Evolutionary conservation across 2,329 filamentous ascomycete species (phyloP).

Genomic region (Paraphoma sp.): DNA sequence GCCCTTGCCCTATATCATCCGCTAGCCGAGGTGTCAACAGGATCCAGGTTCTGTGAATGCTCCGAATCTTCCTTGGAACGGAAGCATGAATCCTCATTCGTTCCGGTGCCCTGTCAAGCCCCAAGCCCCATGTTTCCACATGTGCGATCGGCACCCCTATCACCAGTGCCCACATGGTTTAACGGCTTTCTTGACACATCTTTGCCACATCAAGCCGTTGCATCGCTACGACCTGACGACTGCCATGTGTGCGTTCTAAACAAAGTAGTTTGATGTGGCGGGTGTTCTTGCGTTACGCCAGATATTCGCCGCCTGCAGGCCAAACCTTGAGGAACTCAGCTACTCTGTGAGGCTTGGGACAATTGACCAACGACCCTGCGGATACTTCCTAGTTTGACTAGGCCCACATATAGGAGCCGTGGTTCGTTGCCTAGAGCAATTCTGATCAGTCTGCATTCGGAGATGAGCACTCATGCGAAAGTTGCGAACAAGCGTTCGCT

Average conservation of each 20-base stretch:
- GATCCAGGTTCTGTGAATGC: slow-evolving; percentile 5
- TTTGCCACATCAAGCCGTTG: slow-evolving; percentile 23
- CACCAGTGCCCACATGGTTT: slow-evolving; percentile 31
- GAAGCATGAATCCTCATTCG: slow-evolving; percentile 21
- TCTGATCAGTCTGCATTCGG: slow-evolving; percentile 20
- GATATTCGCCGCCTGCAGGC: slow-evolving; percentile 6
- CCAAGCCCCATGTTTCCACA: slow-evolving; percentile 19
- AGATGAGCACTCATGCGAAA: slow-evolving; percentile 36
- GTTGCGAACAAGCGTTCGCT: slow-evolving; percentile 17
- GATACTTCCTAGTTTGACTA: not conserved
- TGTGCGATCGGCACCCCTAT: slow-evolving; percentile 30
- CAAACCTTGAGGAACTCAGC: not conserved
- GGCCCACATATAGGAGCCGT: not conserved
- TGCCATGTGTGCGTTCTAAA: slow-evolving; percentile 13
- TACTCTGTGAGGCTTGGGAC: not conserved
- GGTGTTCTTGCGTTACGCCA: slow-evolving; percentile 1
- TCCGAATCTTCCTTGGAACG: slow-evolving; percentile 12
- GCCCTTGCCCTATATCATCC: slow-evolving; percentile 37
- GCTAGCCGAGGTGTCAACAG: slow-evolving; percentile 19
- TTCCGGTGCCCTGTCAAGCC: slow-evolving; percentile 9
- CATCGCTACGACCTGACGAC: not conserved
- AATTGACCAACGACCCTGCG: not conserved
- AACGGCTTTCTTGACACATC: slow-evolving; percentile 22
- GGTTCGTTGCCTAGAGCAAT: slow-evolving; percentile 5
- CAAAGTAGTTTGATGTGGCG: slow-evolving; percentile 10